A percentile compares a stretch with the other conserved stretches of the same genome.
Conservation (phyloP, 2,329 filamentous ascomycete genomes). For the Pseudopithomyces maydicus region DNA sequence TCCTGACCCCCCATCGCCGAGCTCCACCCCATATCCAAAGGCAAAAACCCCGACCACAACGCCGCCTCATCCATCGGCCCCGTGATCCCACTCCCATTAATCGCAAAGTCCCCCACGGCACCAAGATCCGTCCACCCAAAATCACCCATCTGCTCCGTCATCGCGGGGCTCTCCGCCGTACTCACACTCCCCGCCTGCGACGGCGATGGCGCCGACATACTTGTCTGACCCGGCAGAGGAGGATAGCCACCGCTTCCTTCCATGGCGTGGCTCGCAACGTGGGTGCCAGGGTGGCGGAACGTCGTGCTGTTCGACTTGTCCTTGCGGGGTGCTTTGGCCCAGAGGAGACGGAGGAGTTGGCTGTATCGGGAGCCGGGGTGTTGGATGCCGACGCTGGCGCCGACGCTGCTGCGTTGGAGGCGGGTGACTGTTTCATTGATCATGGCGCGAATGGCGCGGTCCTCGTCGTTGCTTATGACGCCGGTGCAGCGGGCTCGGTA, state of each 20-base stretch:
- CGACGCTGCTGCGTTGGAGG: conserved; percentile 51
- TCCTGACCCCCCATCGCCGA: conserved; percentile 28
- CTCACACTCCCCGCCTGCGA: conserved; percentile 48
- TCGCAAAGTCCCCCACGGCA: conserved; percentile 55
- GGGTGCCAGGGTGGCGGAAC: conserved; percentile 40
- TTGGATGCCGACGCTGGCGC: conserved; percentile 42
- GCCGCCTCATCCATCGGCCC: conserved; percentile 30
- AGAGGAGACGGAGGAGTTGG: conserved; percentile 53
- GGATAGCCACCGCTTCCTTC: conserved; percentile 28
- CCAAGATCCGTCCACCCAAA: conserved; percentile 56
- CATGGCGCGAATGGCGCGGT: conserved; percentile 52
- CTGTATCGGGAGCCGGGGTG: conserved; percentile 55
- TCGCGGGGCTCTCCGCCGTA: conserved; percentile 47
- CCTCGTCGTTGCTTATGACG: conserved; percentile 54
- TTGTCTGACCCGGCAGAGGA: conserved; percentile 16
- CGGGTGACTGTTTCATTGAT: conserved; percentile 52
- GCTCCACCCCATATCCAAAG: conserved; percentile 45
- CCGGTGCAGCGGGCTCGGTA: conserved; percentile 55
- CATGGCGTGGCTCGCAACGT: conserved; percentile 30
- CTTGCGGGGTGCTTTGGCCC: conserved; percentile 51
- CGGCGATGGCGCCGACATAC: conserved; percentile 24
- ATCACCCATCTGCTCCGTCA: conserved; percentile 55
- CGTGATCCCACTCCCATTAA: conserved; percentile 46
- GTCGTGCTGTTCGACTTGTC: conserved; percentile 31
- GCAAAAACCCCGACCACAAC: conserved; percentile 44